Conservation (phyloP, 192 early-diverging fungal species). For the Mortierella hygrophila region DNA sequence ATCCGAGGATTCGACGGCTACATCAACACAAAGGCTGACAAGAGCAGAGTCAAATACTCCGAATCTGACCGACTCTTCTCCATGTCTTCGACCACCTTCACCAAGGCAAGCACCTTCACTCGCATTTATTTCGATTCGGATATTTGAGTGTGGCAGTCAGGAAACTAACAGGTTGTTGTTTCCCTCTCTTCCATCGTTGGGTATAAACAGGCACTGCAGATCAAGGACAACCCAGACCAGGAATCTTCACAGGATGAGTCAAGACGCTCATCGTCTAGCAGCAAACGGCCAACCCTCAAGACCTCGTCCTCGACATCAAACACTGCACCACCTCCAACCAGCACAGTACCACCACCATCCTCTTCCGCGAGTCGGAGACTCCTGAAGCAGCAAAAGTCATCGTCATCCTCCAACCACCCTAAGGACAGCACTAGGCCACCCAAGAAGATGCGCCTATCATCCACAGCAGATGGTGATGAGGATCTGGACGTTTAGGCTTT, state of each 20-base stretch:
- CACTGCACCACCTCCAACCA: background rate
- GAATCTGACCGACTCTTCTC: slow-evolving; percentile 91
- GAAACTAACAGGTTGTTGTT: background rate
- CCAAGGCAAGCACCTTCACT: slow-evolving; percentile 25
- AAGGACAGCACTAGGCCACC: slow-evolving; percentile 32
- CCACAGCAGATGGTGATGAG: slow-evolving; percentile 50
- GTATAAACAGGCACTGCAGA: slow-evolving; percentile 39
- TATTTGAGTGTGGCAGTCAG: background rate
- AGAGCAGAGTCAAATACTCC: slow-evolving; percentile 75
- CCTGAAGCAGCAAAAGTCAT: slow-evolving; percentile 41
- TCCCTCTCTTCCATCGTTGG: background rate
- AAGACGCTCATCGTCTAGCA: slow-evolving; percentile 27
- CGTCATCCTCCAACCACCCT: slow-evolving; percentile 14
- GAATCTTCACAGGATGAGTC: slow-evolving; percentile 55
- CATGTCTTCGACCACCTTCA: slow-evolving; percentile 64
- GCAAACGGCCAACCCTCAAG: slow-evolving; percentile 34
- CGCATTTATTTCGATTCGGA: background rate
- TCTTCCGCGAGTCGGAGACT: slow-evolving; percentile 33
- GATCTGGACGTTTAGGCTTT: slow-evolving; percentile 41
- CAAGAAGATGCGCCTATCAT: slow-evolving; percentile 49
- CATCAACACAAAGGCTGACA: slow-evolving; percentile 69
- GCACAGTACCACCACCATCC: background rate
- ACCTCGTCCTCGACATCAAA: slow-evolving; percentile 24
- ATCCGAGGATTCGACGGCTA: slow-evolving; percentile 93
- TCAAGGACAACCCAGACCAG: slow-evolving; percentile 43